Evolutionary conservation across 1,139 yeast species (phyloP), one percentile per base, ranked within the genome.

Genomic region (Geotrichum siamense): DNA sequence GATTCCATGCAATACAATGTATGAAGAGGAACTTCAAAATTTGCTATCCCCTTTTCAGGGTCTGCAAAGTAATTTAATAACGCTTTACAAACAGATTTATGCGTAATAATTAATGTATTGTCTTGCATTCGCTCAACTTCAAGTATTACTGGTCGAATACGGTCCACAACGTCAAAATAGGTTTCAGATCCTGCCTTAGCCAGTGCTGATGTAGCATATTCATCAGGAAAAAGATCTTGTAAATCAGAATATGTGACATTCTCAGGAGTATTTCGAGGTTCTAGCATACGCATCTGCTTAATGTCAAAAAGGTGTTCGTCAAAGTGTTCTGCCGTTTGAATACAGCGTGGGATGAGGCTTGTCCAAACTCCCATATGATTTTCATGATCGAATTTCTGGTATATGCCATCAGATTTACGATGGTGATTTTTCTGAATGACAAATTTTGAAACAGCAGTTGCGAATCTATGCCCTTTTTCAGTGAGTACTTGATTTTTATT

Each of bases 111-210:
- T 39, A 87, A 65, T 28, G 85, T 76, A 62, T 87, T 94, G 56
- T 87, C 94, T 13, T 86, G 82, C 47, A 94, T 84, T 55, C 97
- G 72, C 64, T 91, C 98, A 42, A 91, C 74, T 61, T 91, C 97
- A 9, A 89, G 86, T 51, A 91, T 89, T 28, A 91, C 76, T 1
- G 97, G 94, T 48, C 95, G 72, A 48, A 91, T 70, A 49, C 97
- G 73, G 51, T 89, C 85, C 56, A 91, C 81, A 3, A 89, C 97
- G 63, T 91, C 98, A 55, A 30, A 17, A 56, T 89, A 89, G 0
- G 94, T 83, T 63, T 89, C 97, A 23, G 97, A 96, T n/a, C 96
- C 96, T 44, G 85, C 84, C 63, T 89, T 89, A 61, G 84, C 81
- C 37, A 72, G 70, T 53, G 84, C 67, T 49, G 96, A 73, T 17